Evolutionary conservation across 2,329 filamentous ascomycete genomes (phyloP).

Genomic region (Pleurostoma richardsiae): DNA sequence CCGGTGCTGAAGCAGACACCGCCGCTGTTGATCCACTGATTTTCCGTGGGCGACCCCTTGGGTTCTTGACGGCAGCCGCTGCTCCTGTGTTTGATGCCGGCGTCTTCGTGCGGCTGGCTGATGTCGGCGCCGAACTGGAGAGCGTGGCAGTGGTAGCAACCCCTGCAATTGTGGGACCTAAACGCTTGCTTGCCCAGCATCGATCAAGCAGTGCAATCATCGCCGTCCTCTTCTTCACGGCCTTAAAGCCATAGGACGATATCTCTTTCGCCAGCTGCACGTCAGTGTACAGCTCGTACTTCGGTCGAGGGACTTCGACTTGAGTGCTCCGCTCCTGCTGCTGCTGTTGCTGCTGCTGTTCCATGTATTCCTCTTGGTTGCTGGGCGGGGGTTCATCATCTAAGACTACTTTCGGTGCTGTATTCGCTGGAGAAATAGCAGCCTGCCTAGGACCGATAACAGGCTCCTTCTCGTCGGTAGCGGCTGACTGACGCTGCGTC

Average conservation of each 20-base stretch:
- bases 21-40: constrained; percentile 6
- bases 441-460: too few species aligned
- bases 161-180: constrained; percentile 5
- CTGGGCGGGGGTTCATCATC: constrained; percentile 20
- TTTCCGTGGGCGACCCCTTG: constrained; percentile 29
- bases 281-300: constrained; percentile 58
- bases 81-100: background rate
- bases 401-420: background rate
- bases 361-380: constrained; percentile 8
- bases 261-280: constrained; percentile 58
- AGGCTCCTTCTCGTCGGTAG: too few species aligned
- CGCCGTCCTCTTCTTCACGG: constrained; percentile 59
- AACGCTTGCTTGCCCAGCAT: constrained; percentile 62
- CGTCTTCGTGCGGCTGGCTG: constrained; percentile 10
- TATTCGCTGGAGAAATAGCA: too few species aligned
- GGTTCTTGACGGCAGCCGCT: constrained; percentile 6
- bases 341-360: constrained; percentile 19
- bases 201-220: constrained; percentile 67
- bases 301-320: constrained; percentile 32
- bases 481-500: constrained; percentile 6
- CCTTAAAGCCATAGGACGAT: constrained; percentile 65
- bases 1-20: background rate
- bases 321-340: constrained; percentile 7
- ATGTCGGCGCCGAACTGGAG: constrained; percentile 10
- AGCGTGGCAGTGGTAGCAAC: constrained; percentile 2